Evolutionary conservation across 2,329 filamentous ascomycete species (phyloP), one percentile per base, ranked within the genome.

Genomic region (Falciphora oryzae): DNA sequence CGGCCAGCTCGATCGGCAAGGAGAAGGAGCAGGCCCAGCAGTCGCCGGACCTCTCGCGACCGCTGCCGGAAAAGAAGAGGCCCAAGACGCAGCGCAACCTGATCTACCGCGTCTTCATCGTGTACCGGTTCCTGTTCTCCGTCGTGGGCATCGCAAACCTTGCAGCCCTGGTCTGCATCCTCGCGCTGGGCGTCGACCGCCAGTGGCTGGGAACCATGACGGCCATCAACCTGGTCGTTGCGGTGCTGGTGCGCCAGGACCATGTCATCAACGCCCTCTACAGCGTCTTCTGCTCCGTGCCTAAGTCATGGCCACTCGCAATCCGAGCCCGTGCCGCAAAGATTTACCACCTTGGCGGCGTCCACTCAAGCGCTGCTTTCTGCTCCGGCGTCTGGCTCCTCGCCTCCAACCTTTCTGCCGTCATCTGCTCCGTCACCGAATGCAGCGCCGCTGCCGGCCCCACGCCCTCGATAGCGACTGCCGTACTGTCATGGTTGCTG

Each of bases 81-180:
- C 56, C 53, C 38, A 65, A 63, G 64, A 61, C 64, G 6, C 35
- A 75, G 65, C 75, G 78, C 62, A 77, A 75, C 63, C 68, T 81
- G 13, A 71, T 76, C 53, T 72, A 77, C 67, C 75, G 77, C 50
- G 71, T 85, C 65, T 77, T 84, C 69, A 81, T 81, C 62, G 75
- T 80, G 14, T 86, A 86, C 67, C 79, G 84, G n/a, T 78, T 80
- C 4, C 78, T 87, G 10, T 85, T 87, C 73, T 80, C 81, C 53
- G 64, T 84, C 8, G 75, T 84, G 32, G 78, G 81, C 65, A 66
- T 84, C n/a, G 69, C 75, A 65, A 87, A 87, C 68, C 66, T 80
- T 27, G 75, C 74, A 18, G 83, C 81, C 44, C 73, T 83, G 57
- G 72, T 81, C 59, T 67, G 80, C 28, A 68, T 76, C 53, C 67